Base-by-base conservation (phyloP, 1,284 basidiomycete species). In the Ganoderma lingzhi region DNA sequence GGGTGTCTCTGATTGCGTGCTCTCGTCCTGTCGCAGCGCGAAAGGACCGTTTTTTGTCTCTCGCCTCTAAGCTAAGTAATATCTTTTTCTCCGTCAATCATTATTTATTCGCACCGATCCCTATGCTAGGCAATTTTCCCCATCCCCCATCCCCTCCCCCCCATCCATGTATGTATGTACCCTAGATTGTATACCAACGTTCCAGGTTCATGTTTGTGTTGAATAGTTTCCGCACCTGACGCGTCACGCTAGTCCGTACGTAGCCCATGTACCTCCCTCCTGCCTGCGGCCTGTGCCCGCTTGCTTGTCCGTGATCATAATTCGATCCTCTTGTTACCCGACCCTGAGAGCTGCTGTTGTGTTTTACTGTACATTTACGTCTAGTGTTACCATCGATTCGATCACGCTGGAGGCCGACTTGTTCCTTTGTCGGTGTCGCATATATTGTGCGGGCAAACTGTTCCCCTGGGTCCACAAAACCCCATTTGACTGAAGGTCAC, bases 151-250 rank as follows among this genome's bases (percentile, higher is more conserved):
- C 45, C n/a, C 6, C 0, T 19, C n/a, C 45, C 19, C 45, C 45
- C 55, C 55, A 44, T 59, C 53, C 41, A 23, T 14, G 30, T 65
- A 58, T 59, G 41, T 65, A 45, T 59, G 64, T 65, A 65, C 56
- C 64, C 55, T 65, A 65, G 64, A 65, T 44, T 45, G 58, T 65
- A 59, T 59, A 65, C 55, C 37, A 51, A 51, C 41, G 32, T 59
- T 56, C 53, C 53, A 17, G 53, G 53, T 56, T 59, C 51, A 55
- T 58, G 42, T 65, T 42, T 65, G 64, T 65, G 37, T 41, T 65
- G 28, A 32, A 55, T 65, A 8, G 30, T 30, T 55, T 17, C 53
- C 39, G n/a, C 8, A 19, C 28, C 3, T 65, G 39, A 39, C 53
- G 28, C 41, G 19, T 62, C 61, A 17, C 60, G 41, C 41, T 30